These are phyloP conservation scores for Dentipellis fragilis DNA, from an alignment of 768 basidiomycete genomes.

Conservation along the genomic window DNA sequence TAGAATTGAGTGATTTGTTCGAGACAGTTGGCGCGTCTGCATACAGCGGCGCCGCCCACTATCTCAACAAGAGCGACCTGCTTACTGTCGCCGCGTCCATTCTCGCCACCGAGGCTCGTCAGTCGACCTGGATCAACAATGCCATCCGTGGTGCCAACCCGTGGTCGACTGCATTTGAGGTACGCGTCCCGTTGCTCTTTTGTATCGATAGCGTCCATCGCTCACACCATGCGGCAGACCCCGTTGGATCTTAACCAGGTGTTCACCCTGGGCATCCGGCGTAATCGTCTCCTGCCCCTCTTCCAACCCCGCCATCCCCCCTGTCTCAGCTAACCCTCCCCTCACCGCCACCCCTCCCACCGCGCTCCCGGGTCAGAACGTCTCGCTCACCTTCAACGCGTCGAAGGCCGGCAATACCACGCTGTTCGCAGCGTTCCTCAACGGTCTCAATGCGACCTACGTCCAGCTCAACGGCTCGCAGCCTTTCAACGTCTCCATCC, in stretches of 20 bases:
- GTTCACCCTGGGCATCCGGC: conserved; percentile 26
- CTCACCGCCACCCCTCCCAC: conserved; percentile 17
- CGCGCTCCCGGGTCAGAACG: conserved; percentile 6
- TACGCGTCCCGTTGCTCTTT: conserved; percentile 4
- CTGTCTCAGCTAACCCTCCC: conserved; percentile 41
- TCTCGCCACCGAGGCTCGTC: conserved; percentile 48
- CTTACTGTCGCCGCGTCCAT: conserved; percentile 34
- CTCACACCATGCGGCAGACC: conserved; percentile 26
- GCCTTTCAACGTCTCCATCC: conserved; percentile 3
- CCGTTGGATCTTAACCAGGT: conserved; percentile 31
- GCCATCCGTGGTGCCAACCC: conserved; percentile 36
- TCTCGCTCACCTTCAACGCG: conserved; percentile 3
- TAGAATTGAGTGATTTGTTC: conserved; percentile 32
- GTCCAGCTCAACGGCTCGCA: conserved; percentile 3
- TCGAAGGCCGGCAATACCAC: neutral
- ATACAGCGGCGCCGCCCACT: conserved; percentile 47
- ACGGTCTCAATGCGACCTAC: conserved; percentile 6
- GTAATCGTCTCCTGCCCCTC: conserved; percentile 47
- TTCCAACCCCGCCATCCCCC: conserved; percentile 34
- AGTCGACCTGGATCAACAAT: conserved; percentile 49
- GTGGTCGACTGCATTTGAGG: conserved; percentile 52
- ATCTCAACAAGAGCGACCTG: conserved; percentile 24
- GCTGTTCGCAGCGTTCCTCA: conserved; percentile 12
- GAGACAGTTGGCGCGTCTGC: conserved; percentile 52
- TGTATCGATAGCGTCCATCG: conserved; percentile 17